These are phyloP conservation scores for Aquilaria yunnanensis DNA, from an alignment of 345 rosid genomes.

Conservation along the genomic window DNA sequence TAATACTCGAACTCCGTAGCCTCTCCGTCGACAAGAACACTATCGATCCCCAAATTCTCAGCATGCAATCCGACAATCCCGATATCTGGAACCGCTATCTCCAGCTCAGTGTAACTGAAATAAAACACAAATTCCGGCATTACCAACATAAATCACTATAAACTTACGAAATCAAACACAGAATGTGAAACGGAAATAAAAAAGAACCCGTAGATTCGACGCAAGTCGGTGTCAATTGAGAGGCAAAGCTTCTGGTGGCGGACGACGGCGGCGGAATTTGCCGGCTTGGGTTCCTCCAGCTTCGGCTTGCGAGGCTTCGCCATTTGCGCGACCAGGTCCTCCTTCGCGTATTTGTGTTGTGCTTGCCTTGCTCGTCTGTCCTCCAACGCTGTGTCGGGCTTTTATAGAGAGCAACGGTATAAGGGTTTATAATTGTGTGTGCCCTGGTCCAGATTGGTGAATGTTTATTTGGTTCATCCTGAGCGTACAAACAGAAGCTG, in stretches of 20 bases:
- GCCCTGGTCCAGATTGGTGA: too few species aligned
- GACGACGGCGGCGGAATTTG: conserved; percentile 65
- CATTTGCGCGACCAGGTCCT: conserved; percentile 26
- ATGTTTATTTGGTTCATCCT: too few species aligned
- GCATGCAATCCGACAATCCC: conserved; percentile 89
- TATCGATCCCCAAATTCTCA: conserved; percentile 85
- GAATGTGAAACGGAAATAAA: not conserved
- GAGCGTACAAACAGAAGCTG: too few species aligned
- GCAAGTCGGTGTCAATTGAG: conserved; percentile 60
- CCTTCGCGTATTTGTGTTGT: too few species aligned
- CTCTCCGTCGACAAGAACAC: conserved; percentile 90
- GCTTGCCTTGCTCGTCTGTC: too few species aligned
- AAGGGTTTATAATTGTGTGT: too few species aligned
- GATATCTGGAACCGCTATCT: conserved; percentile 87
- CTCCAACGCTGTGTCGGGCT: too few species aligned
- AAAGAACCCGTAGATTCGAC: conserved; percentile 78
- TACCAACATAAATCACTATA: not conserved
- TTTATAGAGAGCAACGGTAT: too few species aligned
- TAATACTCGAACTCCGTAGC: conserved; percentile 85
- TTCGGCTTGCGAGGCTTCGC: conserved; percentile 87
- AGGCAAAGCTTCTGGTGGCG: conserved; percentile 97
- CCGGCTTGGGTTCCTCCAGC: conserved; percentile 61
- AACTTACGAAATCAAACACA: not conserved
- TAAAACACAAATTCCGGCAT: not conserved
- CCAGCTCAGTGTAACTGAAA: conserved; percentile 78